Evolutionary conservation across 768 basidiomycete genomes (phyloP), one percentile per base, ranked within the genome.

Genomic region (Trametes sanguinea): DNA sequence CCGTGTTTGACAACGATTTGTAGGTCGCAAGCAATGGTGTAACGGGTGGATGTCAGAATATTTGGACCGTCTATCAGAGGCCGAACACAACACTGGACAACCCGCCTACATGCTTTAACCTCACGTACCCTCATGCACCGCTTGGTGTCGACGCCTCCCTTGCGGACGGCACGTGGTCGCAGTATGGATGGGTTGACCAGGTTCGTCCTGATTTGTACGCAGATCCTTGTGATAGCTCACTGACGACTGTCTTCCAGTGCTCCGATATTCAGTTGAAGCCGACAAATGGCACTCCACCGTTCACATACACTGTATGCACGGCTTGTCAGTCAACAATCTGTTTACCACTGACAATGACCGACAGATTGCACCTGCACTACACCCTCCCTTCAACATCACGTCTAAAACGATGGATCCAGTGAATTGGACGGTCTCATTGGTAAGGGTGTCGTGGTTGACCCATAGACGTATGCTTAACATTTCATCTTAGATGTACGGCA

Each of bases 351-450:
- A 33, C 39, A 30, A 44, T n/a, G 0, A 22, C 48, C 32, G 63
- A 33, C 30, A 87, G 86, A 71, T 86, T 53, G 84, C 84, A 6
- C 85, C 86, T 17, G 71, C 85, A 6, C 74, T 87, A 1, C 86
- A 85, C 63, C 84, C 86, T 10, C 85, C 85, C 4, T 79, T 78
- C 44, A 86, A 86, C 66, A 79, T 85, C 58, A 83, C 84, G 0
- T 78, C 78, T 1, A 58, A 73, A 6, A 72, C 72, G n/a, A 73
- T 67, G 65, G 74, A 69, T 7, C 63, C 79, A 7, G 76, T 85
- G 30, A 85, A 84, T 56, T 88, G 85, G 85, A 87, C 84, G 1
- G 82, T 86, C n/a, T 65, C 73, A 2, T 51, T 76, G 44, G 75
- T 76, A 50, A 50, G 73, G 57, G 0, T 9, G 4, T 16, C 13